A percentile compares a stretch with the other conserved stretches of the same genome.
Conservation (phyloP, 2,329 filamentous ascomycete species). For the Pezicula rhizophila region DNA sequence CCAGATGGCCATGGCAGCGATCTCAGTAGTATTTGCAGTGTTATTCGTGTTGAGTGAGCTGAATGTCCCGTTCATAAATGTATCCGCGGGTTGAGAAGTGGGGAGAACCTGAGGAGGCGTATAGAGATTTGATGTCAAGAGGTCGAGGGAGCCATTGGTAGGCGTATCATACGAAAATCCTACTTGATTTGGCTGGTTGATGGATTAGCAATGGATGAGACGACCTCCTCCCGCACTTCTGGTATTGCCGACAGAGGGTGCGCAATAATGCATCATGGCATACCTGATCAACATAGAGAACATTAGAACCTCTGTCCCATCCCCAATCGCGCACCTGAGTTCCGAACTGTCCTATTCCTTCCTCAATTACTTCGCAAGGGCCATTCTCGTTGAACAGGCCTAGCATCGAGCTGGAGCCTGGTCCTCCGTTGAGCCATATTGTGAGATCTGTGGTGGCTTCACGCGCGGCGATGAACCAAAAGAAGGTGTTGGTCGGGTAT, state of each 20-base stretch:
- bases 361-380: constrained; percentile 44
- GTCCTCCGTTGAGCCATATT: constrained; percentile 64
- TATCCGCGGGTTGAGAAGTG: constrained; percentile 23
- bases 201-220: constrained; percentile 22
- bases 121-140: constrained; percentile 35
- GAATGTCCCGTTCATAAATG: constrained; percentile 59
- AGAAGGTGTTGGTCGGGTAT: constrained; percentile 44
- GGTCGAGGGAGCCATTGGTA: constrained; percentile 53
- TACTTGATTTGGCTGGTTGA: constrained; percentile 60
- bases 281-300: constrained; percentile 48
- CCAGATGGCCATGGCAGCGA: constrained; percentile 51
- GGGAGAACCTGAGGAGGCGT: constrained; percentile 31
- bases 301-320: constrained; percentile 56
- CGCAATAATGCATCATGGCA: constrained; percentile 9
- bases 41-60: constrained; percentile 41
- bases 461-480: constrained; percentile 41
- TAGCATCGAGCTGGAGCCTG: constrained; percentile 58
- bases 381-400: constrained; percentile 59
- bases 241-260: constrained; percentile 30
- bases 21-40: constrained; percentile 42
- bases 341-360: constrained; percentile 41
- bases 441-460: constrained; percentile 45
- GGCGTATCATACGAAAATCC: constrained; percentile 61
- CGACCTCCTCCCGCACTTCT: too few species aligned
- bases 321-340: constrained; percentile 56